Base-by-base conservation (phyloP, 2,329 filamentous ascomycete species). In the Aspergillus pseudoglaucus region DNA sequence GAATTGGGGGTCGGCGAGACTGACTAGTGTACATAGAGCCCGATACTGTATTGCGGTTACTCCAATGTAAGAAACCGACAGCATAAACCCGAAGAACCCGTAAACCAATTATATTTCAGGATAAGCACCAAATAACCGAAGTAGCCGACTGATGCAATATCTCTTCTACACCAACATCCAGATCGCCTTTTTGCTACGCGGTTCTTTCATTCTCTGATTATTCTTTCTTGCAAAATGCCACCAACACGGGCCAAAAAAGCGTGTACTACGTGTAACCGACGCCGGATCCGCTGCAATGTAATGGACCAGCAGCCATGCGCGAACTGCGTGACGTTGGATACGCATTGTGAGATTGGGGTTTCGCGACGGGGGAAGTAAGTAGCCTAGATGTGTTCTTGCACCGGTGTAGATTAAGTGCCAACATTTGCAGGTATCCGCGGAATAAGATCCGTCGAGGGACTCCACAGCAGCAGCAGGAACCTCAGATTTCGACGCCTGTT, bases 211-310 rank as follows among this genome's bases (percentile, higher is more conserved):
- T 35, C 6, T 22, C 4, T 22, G 5, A 4, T 22, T 22, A 6
- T 22, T 22, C 6, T 6, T 22, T 22, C 4, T 6, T 22, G 14
- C 17, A 35, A 39, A 18, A 39, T 39, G 37, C 10, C 37, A 20
- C 7, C 37, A 39, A 59, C 54, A 6, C 66, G 72, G 40, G 71
- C 72, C 25, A 71, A 69, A 49, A 60, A 70, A 48, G 71, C 72
- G 6, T 75, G 72, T 50, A 59, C 66, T 33, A 65, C 67, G 20
- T 75, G 72, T 51, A 73, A 75, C 48, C 59, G 67, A n/a, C 67
- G 70, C 27, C 65, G 71, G 30, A 71, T 75, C 32, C 70, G 70
- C 45, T 75, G 72, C 52, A 68, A 75, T 60, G 72, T 74, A n/a
- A 62, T 70, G 10, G 69, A 73, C 39, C 59, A 57, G 47, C 70